These are phyloP conservation scores for Glonium stellatum DNA, from an alignment of 495 filamentous ascomycete species.

Conservation along the genomic window DNA sequence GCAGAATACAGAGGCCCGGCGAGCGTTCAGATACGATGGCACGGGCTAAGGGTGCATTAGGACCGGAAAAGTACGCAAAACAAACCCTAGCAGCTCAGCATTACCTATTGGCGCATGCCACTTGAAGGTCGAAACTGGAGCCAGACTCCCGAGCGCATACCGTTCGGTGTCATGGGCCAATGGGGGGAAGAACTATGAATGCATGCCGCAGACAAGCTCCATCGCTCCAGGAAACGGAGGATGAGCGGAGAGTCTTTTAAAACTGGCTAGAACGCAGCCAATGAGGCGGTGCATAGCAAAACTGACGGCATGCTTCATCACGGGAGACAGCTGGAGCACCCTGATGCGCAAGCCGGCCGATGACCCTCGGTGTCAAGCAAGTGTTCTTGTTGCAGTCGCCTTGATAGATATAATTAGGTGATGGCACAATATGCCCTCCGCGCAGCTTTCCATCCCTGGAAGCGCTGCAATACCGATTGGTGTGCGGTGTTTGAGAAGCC, in stretches of 20 bases:
- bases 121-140: conserved; percentile 21
- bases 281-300: conserved; percentile 24
- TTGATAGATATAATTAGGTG: conserved; percentile 13
- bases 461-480: conserved; percentile 18
- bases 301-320: conserved; percentile 7
- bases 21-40: conserved; percentile 13
- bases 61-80: conserved; percentile 24
- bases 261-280: conserved; percentile 16
- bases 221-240: conserved; percentile 3
- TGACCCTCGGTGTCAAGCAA: conserved; percentile 1
- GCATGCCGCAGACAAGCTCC: conserved; percentile 15
- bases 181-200: conserved; percentile 10
- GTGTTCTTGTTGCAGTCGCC: conserved; percentile 6
- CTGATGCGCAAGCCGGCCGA: conserved; percentile 12
- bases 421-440: neutral
- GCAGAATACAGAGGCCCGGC: neutral
- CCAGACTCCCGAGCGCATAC: conserved; percentile 21
- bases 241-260: conserved; percentile 2
- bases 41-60: conserved; percentile 22
- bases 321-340: conserved; percentile 13
- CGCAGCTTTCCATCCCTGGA: conserved; percentile 6
- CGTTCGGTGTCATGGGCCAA: conserved; percentile 15
- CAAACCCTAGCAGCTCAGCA: conserved; percentile 18
- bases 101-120: conserved; percentile 24
- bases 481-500: conserved; percentile 20